Conservation (phyloP, 805 yeast species). For the Yamadazyma phyllophila region DNA sequence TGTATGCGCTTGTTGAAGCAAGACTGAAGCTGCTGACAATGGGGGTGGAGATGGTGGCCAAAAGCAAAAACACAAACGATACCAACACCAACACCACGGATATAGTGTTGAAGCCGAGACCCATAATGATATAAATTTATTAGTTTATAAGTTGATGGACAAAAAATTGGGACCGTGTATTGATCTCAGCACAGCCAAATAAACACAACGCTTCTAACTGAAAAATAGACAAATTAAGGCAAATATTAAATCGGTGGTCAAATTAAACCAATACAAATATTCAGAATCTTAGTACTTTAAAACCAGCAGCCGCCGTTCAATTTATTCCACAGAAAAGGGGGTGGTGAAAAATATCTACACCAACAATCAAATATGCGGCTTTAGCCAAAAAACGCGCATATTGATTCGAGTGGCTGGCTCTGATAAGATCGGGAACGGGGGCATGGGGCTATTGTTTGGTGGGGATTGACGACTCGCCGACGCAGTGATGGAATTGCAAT, state of each 20-base stretch:
- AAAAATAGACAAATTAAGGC: too few species aligned
- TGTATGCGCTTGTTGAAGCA: constrained; percentile 43
- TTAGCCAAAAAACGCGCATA: constrained; percentile 1
- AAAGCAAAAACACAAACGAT: constrained; percentile 60
- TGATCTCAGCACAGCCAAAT: neutral
- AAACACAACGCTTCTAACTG: too few species aligned
- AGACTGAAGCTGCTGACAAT: constrained; percentile 48
- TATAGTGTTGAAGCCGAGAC: constrained; percentile 16
- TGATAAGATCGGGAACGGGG: neutral
- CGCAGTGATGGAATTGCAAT: too few species aligned
- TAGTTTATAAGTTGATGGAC: neutral
- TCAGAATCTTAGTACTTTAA: neutral
- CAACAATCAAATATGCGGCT: constrained; percentile 1
- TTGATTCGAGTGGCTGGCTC: constrained; percentile 5
- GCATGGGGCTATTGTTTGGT: too few species aligned
- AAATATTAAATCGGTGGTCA: too few species aligned
- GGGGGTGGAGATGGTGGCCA: constrained; percentile 64
- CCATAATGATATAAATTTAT: neutral
- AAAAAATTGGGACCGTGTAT: neutral
- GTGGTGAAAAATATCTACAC: constrained; percentile 1
- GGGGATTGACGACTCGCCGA: too few species aligned
- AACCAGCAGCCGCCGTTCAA: neutral
- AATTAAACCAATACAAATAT: neutral
- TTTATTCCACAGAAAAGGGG: constrained; percentile 1
- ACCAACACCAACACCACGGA: constrained; percentile 41